Evolutionary conservation across 2,329 filamentous ascomycete genomes (phyloP).

Genomic region (Exserohilum rostratum): DNA sequence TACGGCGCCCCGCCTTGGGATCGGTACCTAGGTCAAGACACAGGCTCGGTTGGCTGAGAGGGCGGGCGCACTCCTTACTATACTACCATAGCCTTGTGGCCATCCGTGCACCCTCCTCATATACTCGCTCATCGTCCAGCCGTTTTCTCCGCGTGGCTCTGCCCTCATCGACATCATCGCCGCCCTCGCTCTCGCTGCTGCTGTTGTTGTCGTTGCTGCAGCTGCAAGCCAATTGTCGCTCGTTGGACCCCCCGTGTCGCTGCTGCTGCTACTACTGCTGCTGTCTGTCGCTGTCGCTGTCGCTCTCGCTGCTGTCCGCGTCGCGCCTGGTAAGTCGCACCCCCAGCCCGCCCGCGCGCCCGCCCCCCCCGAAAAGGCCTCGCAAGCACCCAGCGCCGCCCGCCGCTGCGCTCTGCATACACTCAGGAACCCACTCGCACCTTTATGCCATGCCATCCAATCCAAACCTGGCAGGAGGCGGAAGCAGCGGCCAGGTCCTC

Average conservation of each 20-base stretch:
- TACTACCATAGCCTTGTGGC: slow-evolving; percentile 1
- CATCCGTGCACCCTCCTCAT: slow-evolving; percentile 15
- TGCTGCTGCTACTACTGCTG: slow-evolving; percentile 3
- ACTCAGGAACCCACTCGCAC: background rate
- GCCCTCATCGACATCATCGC: slow-evolving; percentile 6
- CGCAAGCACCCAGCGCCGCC: slow-evolving; percentile 7
- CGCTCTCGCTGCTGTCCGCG: slow-evolving; percentile 6
- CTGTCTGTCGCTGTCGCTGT: slow-evolving; percentile 4
- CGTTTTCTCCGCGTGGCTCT: slow-evolving; percentile 5
- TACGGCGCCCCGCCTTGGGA: slow-evolving; percentile 13
- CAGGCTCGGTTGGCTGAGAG: slow-evolving; percentile 11
- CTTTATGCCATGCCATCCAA: background rate
- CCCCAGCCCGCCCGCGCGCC: slow-evolving; percentile 11
- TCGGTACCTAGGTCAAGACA: slow-evolving; percentile 9
- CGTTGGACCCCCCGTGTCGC: slow-evolving; percentile 1
- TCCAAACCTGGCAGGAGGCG: background rate
- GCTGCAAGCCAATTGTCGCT: slow-evolving; percentile 12
- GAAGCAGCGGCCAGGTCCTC: slow-evolving; percentile 4
- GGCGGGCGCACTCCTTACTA: slow-evolving; percentile 21
- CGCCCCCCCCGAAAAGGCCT: background rate
- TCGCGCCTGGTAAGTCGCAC: slow-evolving; percentile 26
- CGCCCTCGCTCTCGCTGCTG: background rate
- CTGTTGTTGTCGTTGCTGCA: background rate
- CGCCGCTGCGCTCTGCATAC: background rate
- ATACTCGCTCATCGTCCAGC: slow-evolving; percentile 10